Evolutionary conservation across 495 filamentous ascomycete species (phyloP), one percentile per base, ranked within the genome.

Genomic region (Aspergillus sparsus): DNA sequence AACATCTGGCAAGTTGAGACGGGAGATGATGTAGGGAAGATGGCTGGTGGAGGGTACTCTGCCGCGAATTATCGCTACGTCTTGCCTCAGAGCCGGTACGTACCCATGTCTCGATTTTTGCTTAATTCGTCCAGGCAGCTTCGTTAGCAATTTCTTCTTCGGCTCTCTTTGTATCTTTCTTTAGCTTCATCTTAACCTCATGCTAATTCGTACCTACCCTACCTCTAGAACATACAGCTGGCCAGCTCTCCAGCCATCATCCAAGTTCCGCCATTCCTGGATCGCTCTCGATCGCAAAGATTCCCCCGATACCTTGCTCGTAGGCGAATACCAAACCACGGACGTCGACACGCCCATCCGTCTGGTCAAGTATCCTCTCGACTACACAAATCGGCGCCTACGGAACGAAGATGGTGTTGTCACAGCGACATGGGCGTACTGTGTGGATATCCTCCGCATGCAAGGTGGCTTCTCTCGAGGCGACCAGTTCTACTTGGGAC

Each of bases 51-150:
- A 0, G 65, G 62, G 2, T 74, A 68, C 39, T 67, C 66, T n/a
- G 70, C 73, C n/a, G 68, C 62, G 53, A 58, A 62, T 2, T 73
- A 74, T 57, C 64, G 58, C 60, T 75, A 67, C 41, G 72, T 73
- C 18, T 46, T 67, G 35, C 62, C 66, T 18, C 64, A 69, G 54
- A 58, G 66, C 44, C 62, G 62, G 66, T 69, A 13, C 42, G 62
- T 35, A 27, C 21, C 21, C 3, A 3, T 27, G 21, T 3, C 21
- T 27, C 21, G 21, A 27, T 27, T 27, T 1, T 27, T 27, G 1
- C 21, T 27, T 27, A 27, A 27, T 27, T 27, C 3, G 21, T 27
- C 21, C 21, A 1, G 1, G 21, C 21, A 27, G 21, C 21, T 27
- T 27, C 21, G 21, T 27, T 27, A 27, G 21, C 21, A 27, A 27